Percentiles rank a stretch among this genome's conserved stretches.
Evolutionary conservation across 192 early-diverging fungal genomes (phyloP).

Genomic region (Podila clonocystis): DNA sequence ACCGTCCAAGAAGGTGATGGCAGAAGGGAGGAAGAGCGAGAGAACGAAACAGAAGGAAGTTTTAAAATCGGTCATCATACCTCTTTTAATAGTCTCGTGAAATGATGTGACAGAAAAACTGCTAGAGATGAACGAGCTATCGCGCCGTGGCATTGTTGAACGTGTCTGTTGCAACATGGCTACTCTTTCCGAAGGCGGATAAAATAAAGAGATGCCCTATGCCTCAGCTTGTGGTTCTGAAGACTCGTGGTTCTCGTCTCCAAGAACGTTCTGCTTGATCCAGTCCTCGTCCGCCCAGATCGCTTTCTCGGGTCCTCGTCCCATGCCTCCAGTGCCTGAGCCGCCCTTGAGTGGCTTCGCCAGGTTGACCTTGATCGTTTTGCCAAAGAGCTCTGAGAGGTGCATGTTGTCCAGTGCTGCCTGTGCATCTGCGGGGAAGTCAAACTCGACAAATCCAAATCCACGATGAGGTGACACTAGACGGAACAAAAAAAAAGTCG

Average conservation of each 20-base stretch:
- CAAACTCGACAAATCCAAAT: slow-evolving; percentile 97
- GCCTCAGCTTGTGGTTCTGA: background rate
- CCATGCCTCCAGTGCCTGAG: slow-evolving; percentile 49
- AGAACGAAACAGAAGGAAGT: too few species aligned
- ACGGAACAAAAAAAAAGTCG: background rate
- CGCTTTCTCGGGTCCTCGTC: slow-evolving; percentile 47
- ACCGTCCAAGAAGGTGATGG: too few species aligned
- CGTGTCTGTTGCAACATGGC: too few species aligned
- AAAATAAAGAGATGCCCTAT: background rate
- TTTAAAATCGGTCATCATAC: too few species aligned
- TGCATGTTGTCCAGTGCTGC: slow-evolving; percentile 98
- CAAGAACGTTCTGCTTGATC: slow-evolving; percentile 41
- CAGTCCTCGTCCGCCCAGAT: slow-evolving; percentile 53
- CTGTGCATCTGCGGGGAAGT: slow-evolving; percentile 79
- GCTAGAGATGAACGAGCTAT: too few species aligned
- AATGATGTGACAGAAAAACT: too few species aligned
- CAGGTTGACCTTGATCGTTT: slow-evolving; percentile 87
- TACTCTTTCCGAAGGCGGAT: too few species aligned
- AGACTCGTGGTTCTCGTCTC: slow-evolving; percentile 3
- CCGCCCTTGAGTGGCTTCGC: slow-evolving; percentile 72
- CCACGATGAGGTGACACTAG: slow-evolving; percentile 83
- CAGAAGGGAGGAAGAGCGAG: too few species aligned
- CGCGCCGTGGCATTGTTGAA: too few species aligned
- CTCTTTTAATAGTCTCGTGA: too few species aligned
- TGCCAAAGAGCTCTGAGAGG: slow-evolving; percentile 87